Base-by-base conservation (phyloP, 148 eudicot genomes). In the Rhododendron griersonianum region DNA sequence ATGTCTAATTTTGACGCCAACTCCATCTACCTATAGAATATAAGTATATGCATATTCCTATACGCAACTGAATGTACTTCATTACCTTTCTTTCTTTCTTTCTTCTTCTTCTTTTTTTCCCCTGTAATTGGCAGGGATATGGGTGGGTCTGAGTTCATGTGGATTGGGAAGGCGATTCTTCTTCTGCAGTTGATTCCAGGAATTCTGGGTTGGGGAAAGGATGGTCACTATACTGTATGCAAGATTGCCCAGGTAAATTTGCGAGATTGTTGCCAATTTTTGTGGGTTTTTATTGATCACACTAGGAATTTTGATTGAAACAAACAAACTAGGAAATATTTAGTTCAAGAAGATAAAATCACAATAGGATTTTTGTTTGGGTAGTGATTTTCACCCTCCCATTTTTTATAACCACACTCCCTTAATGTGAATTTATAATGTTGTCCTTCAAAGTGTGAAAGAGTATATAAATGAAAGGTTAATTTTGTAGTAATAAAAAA, bases 151-250 rank as follows among this genome's bases (percentile, higher is more conserved):
- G 85, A 86, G 30, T 76, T 85, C 11, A 44, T 85, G 23, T 89
- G 90, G 92, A 86, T 90, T 57, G 85, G 89, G 41, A 84, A 89
- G 57, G 39, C 48, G 63, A 11, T 90, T 78, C 81, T 92, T 14
- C 65, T 93, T 59, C 83, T 93, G 82, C 90, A 92, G 14, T 80
- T 92, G 85, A 76, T 90, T 86, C 89, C 94, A 51, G 90, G 87
- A 51, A 85, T 86, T 91, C 50, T 87, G 48, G 92, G 93, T 61
- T 96, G 98, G 98, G 98, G 98, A 71, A 92, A 92, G 73, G 93
- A 96, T 81, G 98, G 98, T 14, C 98, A 94, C 84, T 93, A 88
- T 87, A 86, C 87, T 21, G 82, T 90, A 19, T 96, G 96, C 73
- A 93, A 93, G 90, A 93, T 94, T 63, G 95, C 96, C 23, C 91